A percentile compares a stretch with the other conserved stretches of the same genome.
These are phyloP conservation scores for Coemansia biformis DNA, from an alignment of 192 early-diverging fungal genomes.

Conservation along the genomic window DNA sequence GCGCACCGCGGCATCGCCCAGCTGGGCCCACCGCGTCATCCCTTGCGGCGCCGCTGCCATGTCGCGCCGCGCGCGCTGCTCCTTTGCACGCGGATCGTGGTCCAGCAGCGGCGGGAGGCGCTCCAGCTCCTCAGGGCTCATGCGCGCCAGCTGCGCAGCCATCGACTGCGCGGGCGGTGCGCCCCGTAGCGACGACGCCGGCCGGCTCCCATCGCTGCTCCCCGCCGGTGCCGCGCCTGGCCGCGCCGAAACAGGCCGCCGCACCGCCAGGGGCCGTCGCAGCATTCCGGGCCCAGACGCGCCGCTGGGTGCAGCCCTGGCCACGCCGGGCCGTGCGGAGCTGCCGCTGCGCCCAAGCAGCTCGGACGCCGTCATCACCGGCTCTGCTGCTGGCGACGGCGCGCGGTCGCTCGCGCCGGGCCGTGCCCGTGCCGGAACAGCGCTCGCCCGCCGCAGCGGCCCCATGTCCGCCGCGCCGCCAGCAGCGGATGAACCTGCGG, in stretches of 20 bases:
- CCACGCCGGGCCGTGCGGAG: too few species aligned
- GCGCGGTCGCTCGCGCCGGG: slow-evolving; percentile 6
- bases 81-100: slow-evolving; percentile 62
- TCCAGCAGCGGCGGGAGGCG: slow-evolving; percentile 57
- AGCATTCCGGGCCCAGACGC: slow-evolving; percentile 39
- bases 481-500: too few species aligned
- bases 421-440: slow-evolving; percentile 3
- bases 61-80: slow-evolving; percentile 64
- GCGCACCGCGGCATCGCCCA: slow-evolving; percentile 32
- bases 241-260: slow-evolving; percentile 13
- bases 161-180: slow-evolving; percentile 14
- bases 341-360: slow-evolving; percentile 26
- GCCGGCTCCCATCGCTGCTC: slow-evolving; percentile 15
- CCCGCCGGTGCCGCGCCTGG: slow-evolving; percentile 7
- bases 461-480: background rate
- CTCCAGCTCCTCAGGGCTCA: slow-evolving; percentile 47
- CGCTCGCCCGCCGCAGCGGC: slow-evolving; percentile 11
- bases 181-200: slow-evolving; percentile 22
- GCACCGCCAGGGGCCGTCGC: slow-evolving; percentile 47
- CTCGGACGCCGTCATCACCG: slow-evolving; percentile 49
- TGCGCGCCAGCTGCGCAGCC: slow-evolving; percentile 27
- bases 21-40: slow-evolving; percentile 50
- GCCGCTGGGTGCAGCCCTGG: too few species aligned
- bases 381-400: slow-evolving; percentile 30
- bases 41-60: slow-evolving; percentile 63